Evolutionary conservation across 805 yeast genomes (phyloP), one percentile per base, ranked within the genome.

Genomic region (Pichia paraexigua): DNA sequence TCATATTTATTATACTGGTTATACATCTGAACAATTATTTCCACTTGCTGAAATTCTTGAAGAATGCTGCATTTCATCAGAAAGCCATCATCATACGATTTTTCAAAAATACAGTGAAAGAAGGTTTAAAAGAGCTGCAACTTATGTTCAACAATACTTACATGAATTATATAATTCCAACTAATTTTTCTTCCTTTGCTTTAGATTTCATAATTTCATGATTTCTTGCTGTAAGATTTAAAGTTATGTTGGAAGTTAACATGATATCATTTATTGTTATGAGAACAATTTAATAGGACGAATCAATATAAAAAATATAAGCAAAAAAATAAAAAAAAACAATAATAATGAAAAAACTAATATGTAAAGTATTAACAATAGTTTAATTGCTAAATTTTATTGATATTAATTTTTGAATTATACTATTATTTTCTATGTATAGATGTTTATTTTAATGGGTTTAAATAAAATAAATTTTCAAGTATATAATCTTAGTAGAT

Each of bases 1-100:
- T 39, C 99, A 94, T 71, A 80, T 87, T 13, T 92, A 82, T 67
- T 94, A 90, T 70, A 84, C 96, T 5, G 96, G 97, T 2, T 94
- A 92, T 69, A 89, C 97, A 42, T 85, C 82, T 59, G 78, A 77
- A 46, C 98, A 94, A 72, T 75, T 94, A 47, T 73, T 76, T 55
- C 96, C 97, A 18, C 76, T 91, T 56, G 94, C 95, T 1, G 78
- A 79, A 39, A 75, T 76, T 8, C 71, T 91, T 49, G 74, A 90
- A 60, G 89, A 84, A 55, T 80, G 85, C 57, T 82, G 90, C 64
- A 69, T 78, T 56, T 70, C 74, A 52, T 81, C 88, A 13, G 66
- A 71, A 46, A 71, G 67, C 37, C 83, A 82, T 64, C 94, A 86
- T 67, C 82, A 79, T 62, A 89, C 96, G 7, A 84, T 94, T 43